Conservation (phyloP, 2,329 filamentous ascomycete species). For the Helicocarpus griseus region DNA sequence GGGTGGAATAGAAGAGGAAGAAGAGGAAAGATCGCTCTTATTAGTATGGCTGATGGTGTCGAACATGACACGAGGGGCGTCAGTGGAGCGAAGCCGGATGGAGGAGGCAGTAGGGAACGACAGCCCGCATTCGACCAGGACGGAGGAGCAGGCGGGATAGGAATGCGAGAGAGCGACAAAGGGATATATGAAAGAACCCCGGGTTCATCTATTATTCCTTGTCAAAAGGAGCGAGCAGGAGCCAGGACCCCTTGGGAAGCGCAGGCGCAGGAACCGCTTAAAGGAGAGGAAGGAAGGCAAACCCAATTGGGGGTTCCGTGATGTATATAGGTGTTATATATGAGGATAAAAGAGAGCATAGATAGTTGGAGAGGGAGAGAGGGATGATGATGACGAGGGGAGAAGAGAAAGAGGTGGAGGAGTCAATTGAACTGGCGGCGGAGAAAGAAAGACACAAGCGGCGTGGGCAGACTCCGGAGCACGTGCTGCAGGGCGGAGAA, state of each 20-base stretch:
- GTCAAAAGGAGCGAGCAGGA: neutral
- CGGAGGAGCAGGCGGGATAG: conserved; percentile 5
- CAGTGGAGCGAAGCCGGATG: neutral
- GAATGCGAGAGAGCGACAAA: conserved; percentile 4
- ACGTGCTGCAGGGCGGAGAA: neutral
- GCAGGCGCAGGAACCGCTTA: neutral
- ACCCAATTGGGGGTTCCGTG: neutral
- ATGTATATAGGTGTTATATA: neutral
- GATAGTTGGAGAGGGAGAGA: neutral
- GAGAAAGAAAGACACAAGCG: neutral
- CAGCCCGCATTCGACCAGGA: conserved; percentile 12
- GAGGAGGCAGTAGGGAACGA: conserved; percentile 1
- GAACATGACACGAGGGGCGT: conserved; percentile 5
- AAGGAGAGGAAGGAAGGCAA: neutral
- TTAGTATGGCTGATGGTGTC: neutral
- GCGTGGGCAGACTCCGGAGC: neutral
- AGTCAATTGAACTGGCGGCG: no score
- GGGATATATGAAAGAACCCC: conserved; percentile 1
- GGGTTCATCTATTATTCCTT: neutral
- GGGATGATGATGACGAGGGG: neutral
- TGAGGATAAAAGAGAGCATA: neutral
- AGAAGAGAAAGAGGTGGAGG: neutral
- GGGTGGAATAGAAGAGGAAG: conserved; percentile 1
- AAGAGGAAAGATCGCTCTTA: conserved; percentile 3
- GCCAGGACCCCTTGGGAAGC: neutral